Evolutionary conservation across 1,284 basidiomycete species (phyloP).

Genomic region (Exobasidium rhododendri): DNA sequence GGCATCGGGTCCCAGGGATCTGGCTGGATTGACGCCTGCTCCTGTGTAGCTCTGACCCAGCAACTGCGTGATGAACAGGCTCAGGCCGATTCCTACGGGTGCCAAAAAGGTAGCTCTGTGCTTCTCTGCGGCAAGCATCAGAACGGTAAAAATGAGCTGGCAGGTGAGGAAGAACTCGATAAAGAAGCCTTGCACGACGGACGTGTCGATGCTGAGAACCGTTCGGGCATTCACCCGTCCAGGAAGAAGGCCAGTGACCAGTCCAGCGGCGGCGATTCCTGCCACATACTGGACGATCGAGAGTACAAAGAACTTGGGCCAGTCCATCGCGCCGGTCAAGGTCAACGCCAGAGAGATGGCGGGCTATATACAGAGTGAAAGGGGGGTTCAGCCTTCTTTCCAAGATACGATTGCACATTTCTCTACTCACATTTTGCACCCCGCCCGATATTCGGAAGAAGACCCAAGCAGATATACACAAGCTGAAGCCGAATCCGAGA

Average conservation of each 20-base stretch:
- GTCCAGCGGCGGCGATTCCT: constrained; percentile 29
- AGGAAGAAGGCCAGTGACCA: constrained; percentile 24
- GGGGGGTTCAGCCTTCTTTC: too few relatives aligned
- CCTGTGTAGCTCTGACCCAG: constrained; percentile 37
- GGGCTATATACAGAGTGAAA: not conserved
- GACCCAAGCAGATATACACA: constrained; percentile 55
- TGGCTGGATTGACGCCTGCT: constrained; percentile 40
- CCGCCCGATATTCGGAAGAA: constrained; percentile 56
- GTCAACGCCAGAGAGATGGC: constrained; percentile 9
- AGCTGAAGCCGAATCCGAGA: constrained; percentile 58
- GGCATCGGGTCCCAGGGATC: constrained; percentile 37
- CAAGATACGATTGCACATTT: too few relatives aligned
- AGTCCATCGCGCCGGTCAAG: constrained; percentile 17
- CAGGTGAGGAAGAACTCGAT: constrained; percentile 24
- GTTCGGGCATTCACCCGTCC: constrained; percentile 18
- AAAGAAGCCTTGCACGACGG: constrained; percentile 31
- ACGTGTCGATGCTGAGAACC: constrained; percentile 12
- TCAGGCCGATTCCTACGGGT: constrained; percentile 65
- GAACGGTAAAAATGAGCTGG: constrained; percentile 32
- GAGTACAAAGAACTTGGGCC: constrained; percentile 14
- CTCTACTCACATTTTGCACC: constrained; percentile 55
- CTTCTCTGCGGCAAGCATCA: constrained; percentile 54
- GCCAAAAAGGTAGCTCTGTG: constrained; percentile 69
- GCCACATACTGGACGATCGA: constrained; percentile 25
- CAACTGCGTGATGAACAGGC: constrained; percentile 26